A percentile compares a stretch with the other conserved stretches of the same genome.
Evolutionary conservation across 176 grass and related monocot species (phyloP).

Genomic region (Alloteropsis semialata): DNA sequence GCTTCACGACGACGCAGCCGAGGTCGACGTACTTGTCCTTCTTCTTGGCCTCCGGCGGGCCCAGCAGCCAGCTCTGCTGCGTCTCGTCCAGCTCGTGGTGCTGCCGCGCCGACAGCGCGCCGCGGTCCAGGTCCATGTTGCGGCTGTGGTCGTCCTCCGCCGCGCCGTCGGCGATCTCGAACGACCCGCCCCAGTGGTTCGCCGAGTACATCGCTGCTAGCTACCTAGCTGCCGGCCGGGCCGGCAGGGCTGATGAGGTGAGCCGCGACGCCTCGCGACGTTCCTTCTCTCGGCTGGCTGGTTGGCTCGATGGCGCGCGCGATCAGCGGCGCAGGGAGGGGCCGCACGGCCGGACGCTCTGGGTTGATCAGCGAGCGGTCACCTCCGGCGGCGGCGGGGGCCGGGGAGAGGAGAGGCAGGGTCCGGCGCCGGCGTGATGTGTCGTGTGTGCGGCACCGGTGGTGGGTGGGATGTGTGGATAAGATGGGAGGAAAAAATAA

Average conservation of each 20-base stretch:
- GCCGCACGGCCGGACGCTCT: neutral
- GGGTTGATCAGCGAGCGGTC: neutral
- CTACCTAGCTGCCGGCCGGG: neutral
- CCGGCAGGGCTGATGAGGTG: neutral
- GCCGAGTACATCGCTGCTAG: constrained; percentile 49
- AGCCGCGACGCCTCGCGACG: neutral
- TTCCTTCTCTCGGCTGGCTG: neutral
- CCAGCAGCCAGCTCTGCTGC: constrained; percentile 95
- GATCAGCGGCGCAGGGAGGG: constrained; percentile 17
- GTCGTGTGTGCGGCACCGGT: too few species aligned
- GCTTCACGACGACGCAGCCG: constrained; percentile 79
- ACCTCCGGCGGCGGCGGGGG: too few species aligned
- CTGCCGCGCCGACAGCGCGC: constrained; percentile 55
- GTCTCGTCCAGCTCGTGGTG: constrained; percentile 85
- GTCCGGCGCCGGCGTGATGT: too few species aligned
- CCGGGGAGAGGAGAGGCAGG: too few species aligned
- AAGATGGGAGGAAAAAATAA: too few species aligned
- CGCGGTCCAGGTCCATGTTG: constrained; percentile 77
- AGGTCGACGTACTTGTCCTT: constrained; percentile 96
- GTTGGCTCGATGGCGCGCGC: neutral
- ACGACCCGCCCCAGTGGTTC: constrained; percentile 90
- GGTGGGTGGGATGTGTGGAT: too few species aligned
- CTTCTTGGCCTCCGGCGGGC: constrained; percentile 79
- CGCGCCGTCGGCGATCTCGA: constrained; percentile 60
- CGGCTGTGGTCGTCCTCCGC: constrained; percentile 82